These are phyloP conservation scores for Monosporascus sp. DNA, from an alignment of 2,329 filamentous ascomycete species.

Conservation along the genomic window DNA sequence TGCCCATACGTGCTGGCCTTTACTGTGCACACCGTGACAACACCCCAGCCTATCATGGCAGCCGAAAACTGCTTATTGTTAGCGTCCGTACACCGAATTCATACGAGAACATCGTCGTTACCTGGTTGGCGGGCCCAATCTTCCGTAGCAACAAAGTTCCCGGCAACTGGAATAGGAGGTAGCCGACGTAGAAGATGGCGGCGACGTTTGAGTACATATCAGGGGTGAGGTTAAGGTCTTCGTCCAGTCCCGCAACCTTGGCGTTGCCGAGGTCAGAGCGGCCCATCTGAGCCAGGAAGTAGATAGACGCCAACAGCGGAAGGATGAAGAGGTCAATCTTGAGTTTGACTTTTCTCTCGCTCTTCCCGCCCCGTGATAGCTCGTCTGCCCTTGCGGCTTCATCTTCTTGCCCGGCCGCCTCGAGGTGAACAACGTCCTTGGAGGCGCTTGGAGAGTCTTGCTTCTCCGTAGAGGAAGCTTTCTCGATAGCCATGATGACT, in stretches of 20 bases:
- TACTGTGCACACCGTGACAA: conserved; percentile 16
- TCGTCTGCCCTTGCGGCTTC: not conserved
- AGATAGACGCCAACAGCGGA: not conserved
- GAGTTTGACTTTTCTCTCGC: not conserved
- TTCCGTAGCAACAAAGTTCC: conserved; percentile 18
- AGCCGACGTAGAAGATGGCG: conserved; percentile 13
- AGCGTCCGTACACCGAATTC: not conserved
- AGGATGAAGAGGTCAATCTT: not conserved
- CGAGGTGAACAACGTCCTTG: not conserved
- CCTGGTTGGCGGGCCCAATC: conserved; percentile 16
- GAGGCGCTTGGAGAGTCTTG: not conserved
- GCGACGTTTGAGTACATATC: conserved; percentile 15
- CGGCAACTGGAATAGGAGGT: conserved; percentile 18
- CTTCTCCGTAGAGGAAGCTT: not conserved
- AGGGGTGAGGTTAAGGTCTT: conserved; percentile 13
- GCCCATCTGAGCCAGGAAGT: conserved; percentile 7
- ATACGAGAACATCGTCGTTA: not conserved
- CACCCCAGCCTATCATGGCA: conserved; percentile 15
- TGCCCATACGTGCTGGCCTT: conserved; percentile 7
- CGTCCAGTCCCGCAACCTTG: conserved; percentile 16
- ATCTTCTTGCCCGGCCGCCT: not conserved
- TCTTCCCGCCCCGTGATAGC: not conserved
- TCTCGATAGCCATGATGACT: not conserved
- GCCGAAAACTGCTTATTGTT: conserved; percentile 2
- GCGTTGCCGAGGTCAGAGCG: conserved; percentile 20